phyloP scores from a whole-genome alignment of 208 protist species.

The Crithidia sp. region DNA sequence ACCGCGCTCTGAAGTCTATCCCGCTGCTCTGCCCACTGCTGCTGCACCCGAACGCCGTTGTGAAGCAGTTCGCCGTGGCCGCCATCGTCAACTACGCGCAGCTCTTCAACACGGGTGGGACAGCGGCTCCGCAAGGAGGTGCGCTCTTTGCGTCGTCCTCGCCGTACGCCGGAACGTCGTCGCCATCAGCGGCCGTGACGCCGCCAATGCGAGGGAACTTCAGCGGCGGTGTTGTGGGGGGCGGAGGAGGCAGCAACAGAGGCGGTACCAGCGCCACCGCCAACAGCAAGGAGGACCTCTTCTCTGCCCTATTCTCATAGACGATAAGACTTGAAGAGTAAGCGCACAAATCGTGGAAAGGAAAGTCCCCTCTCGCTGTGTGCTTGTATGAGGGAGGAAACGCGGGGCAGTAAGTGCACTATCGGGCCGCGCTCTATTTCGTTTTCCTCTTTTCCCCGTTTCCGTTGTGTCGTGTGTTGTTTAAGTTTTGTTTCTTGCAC shows the following conservation, averaged over 20 bases:
- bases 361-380: not conserved
- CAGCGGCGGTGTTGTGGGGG: too few relatives aligned
- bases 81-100: conserved; percentile 32
- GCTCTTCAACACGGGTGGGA: not conserved
- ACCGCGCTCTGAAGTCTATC: conserved; percentile 46
- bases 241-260: too few relatives aligned
- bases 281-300: conserved; percentile 8
- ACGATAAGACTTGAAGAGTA: not conserved
- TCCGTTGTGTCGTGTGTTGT: too few relatives aligned
- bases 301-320: conserved; percentile 1
- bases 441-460: too few relatives aligned
- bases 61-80: conserved; percentile 37
- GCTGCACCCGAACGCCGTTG: conserved; percentile 24
- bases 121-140: not conserved
- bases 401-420: too few relatives aligned
- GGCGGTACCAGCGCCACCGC: too few relatives aligned
- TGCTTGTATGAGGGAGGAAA: too few relatives aligned
- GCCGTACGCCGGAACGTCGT: not conserved
- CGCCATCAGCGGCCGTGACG: not conserved
- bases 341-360: not conserved
- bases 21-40: conserved; percentile 53
- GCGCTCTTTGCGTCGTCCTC: not conserved
- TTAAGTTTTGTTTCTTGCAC: too few relatives aligned
- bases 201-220: conserved; percentile 7
- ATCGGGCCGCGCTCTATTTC: too few relatives aligned